Evolutionary conservation across 2,329 filamentous ascomycete genomes (phyloP), one percentile per base, ranked within the genome.

Genomic region (Penicillium hesseltinei): DNA sequence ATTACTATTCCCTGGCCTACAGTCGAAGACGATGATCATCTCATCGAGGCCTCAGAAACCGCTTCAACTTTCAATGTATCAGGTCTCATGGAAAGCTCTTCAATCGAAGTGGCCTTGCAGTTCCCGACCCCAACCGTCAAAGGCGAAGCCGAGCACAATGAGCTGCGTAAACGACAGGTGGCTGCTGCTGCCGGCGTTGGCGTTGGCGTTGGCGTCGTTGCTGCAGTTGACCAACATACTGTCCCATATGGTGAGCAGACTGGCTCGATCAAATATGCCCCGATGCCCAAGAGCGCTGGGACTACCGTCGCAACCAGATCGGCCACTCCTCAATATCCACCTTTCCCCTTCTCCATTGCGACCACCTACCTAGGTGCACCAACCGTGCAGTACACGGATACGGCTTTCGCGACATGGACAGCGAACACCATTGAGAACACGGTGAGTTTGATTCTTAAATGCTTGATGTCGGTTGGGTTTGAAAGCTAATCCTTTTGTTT

Each of bases 261-360:
- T 0, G 85, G 84, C 1, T 67, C 76, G 31, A 86, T 81, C 4
- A 81, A 80, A 66, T 88, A 84, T 69, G 85, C 84, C 13, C 84
- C 85, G 1, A 84, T 85, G 81, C 82, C 85, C 59, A 79, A 79
- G 50, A 74, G 80, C n/a, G 84, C 84, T 2, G 78, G 79, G 11
- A 85, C 81, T 5, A 83, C 82, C 65, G 85, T 87, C 59, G 84
- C 82, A 3, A 77, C 78, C 38, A 83, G 80, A 63, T 74, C 73
- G 5, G 73, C 76, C 15, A 78, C 75, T 43, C 80, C 80, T 8
- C 71, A 82, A 62, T 82, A 80, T 64, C 82, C 85, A 1, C 84
- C 83, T 4, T 86, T 83, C 62, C 72, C 77, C 9, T 83, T 80
- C 54, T 70, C 68, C 4, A 76, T 85, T 60, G 84, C 83, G 2